phyloP scores from a whole-genome alignment of 106 monocot genomes.

The Apostasia ramifera region DNA sequence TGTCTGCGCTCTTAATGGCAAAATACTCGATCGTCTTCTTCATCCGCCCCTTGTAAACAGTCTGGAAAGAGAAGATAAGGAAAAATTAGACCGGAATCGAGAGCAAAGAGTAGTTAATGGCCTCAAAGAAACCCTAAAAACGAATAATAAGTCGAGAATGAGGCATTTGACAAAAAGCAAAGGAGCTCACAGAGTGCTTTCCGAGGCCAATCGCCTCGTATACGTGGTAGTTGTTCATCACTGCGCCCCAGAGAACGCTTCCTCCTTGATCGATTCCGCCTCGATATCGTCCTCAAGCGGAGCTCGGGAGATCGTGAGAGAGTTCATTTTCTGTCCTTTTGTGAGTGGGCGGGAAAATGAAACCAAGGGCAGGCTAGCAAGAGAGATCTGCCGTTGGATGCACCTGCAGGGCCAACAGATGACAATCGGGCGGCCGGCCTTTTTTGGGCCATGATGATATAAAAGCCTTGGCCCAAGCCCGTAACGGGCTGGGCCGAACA shows the following conservation, averaged over 20 bases:
- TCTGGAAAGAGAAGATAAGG: slow-evolving; percentile 16
- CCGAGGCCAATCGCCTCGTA: slow-evolving; percentile 95
- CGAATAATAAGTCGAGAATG: background rate
- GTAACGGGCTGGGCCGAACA: too few species aligned
- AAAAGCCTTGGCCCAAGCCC: too few species aligned
- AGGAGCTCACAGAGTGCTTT: slow-evolving; percentile 72
- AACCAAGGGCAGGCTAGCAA: too few species aligned
- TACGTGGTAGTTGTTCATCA: slow-evolving; percentile 95
- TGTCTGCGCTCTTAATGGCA: slow-evolving; percentile 97
- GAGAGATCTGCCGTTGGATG: too few species aligned
- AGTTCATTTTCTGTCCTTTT: slow-evolving; percentile 1
- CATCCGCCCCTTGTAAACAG: slow-evolving; percentile 90
- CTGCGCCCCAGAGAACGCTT: background rate
- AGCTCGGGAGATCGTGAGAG: background rate
- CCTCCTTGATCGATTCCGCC: background rate
- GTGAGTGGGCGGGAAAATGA: slow-evolving; percentile 6
- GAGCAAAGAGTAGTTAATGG: background rate
- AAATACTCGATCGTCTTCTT: slow-evolving; percentile 97
- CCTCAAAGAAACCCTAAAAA: background rate
- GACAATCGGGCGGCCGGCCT: too few species aligned
- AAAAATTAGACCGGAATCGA: background rate
- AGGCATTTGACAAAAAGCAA: background rate
- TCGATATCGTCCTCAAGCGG: background rate
- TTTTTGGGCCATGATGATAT: too few species aligned
- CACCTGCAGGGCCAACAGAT: too few species aligned